phyloP scores from a whole-genome alignment of 257 asterid genomes.

The Petunia secreta region DNA sequence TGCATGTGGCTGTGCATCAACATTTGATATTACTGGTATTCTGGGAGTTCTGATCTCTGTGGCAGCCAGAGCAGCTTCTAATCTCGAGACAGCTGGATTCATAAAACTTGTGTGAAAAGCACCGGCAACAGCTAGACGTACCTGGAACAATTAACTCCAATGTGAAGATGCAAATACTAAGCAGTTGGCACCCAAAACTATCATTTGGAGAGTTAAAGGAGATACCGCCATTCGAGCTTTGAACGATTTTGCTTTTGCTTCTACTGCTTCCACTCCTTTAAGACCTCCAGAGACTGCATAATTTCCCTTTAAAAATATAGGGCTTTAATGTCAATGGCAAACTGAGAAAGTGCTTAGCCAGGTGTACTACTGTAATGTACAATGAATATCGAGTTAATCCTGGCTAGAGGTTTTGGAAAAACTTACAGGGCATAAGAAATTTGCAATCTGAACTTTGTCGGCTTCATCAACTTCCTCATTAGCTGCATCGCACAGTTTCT shows the following conservation, averaged over 20 bases:
- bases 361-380: background rate
- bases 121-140: conserved; percentile 95
- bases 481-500: conserved; percentile 94
- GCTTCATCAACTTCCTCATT: conserved; percentile 93
- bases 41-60: conserved; percentile 75
- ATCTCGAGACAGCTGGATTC: conserved; percentile 94
- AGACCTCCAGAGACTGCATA: conserved; percentile 98
- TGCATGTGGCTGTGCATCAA: conserved; percentile 78
- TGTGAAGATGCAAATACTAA: conserved; percentile 24
- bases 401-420: background rate
- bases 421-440: conserved; percentile 92
- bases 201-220: background rate
- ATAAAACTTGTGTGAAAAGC: conserved; percentile 94
- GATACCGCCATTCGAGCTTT: conserved; percentile 95
- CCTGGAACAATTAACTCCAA: conserved; percentile 44
- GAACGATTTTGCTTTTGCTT: conserved; percentile 93
- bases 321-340: background rate
- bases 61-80: conserved; percentile 83
- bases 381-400: background rate
- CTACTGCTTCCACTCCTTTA: conserved; percentile 97
- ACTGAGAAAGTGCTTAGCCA: background rate
- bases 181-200: background rate
- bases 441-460: conserved; percentile 91
- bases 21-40: conserved; percentile 94
- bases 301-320: conserved; percentile 66